Evolutionary conservation across 1,284 basidiomycete genomes (phyloP), one percentile per base, ranked within the genome.

Genomic region (Sporisorium sorghi): DNA sequence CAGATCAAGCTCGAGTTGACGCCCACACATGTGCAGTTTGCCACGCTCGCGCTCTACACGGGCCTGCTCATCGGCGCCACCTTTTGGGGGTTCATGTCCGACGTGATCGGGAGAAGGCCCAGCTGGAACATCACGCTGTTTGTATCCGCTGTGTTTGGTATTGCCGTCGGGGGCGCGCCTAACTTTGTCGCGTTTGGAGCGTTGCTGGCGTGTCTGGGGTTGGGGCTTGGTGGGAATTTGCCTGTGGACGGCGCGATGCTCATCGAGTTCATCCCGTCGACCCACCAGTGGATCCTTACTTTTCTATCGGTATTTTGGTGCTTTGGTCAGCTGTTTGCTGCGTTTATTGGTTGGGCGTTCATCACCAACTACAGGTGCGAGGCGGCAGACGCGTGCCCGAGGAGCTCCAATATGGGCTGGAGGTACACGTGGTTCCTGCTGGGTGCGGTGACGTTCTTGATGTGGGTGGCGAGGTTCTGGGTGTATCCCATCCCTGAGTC

Each of bases 301-400:
- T 85, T 90, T n/a, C 86, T 90, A 0, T 89, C 89, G 10, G 86
- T 88, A 28, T 90, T 89, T 87, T 91, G 90, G 90, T 88, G 88
- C 17, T 77, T 90, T 23, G 90, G 90, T 1, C 89, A 89, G 73
- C 84, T 89, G 28, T 77, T 84, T 56, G 83, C 80, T 6, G 73
- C 77, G 11, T 57, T 83, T 28, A 78, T 83, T 43, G 78, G 76
- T 3, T 81, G 81, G 80, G 78, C 77, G 1, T 87, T 89, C 75
- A 88, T 89, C 61, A 86, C 85, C 21, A 87, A 88, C 71, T 89
- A 65, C 58, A 26, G 62, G n/a, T 80, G 71, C 80, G 69, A 59
- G 80, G 28, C 73, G 77, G 60, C 81, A 79, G 60, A 75, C 74
- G 28, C 64, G 11, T 89, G 89, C 70, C 80, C 85, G 3, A 86